Base-by-base conservation (phyloP, 1,284 basidiomycete genomes). In the Pseudozyma sp. region DNA sequence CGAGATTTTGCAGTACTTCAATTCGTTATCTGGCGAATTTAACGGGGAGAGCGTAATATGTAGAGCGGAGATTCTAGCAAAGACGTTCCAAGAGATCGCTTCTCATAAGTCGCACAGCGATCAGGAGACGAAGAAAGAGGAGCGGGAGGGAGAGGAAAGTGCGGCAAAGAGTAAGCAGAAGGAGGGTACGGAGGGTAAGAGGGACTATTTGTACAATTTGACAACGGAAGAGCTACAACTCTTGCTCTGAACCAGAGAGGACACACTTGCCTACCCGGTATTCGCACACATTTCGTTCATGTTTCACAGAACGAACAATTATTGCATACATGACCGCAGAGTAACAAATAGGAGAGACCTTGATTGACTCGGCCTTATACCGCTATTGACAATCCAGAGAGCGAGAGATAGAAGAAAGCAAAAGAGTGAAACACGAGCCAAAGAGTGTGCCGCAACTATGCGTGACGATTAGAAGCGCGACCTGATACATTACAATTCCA, bases 1-100 rank as follows among this genome's bases (percentile, higher is more conserved):
- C 74, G 86, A 86, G 66, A 77, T 85, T 19, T 60, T 85, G 3
- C 76, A 81, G 62, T 80, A 75, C 53, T 65, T 79, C 19, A 78
- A 80, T 49, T 64, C 61, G 21, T 64, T 80, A 18, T 59, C 71
- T 0, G 58, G 60, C n/a, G 72, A 79, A 4, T 68, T 80, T 38
- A 53, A 76, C 13, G 77, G 52, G 2, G 42, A 70, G 14, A 19
- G 50, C 16, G 63, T 76, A 1, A 42, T 80, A 39, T 54, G 55
- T 9, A 74, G 74, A 34, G 74, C 77, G 3, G 76, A 78, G 39
- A 64, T 78, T 21, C 56, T 78, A 14, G 73, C 60, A 4, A 70
- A 68, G 42, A 52, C 48, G 1, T 76, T 76, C 40, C 45, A 40
- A 2, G 47, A 74, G 44, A 50, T 74, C 49, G 40, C 12, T 25